A percentile compares a stretch with the other conserved stretches of the same genome.
These are phyloP conservation scores for Chlorella sorokiniana DNA, from an alignment of 139 green algal genomes.

Conservation along the genomic window DNA sequence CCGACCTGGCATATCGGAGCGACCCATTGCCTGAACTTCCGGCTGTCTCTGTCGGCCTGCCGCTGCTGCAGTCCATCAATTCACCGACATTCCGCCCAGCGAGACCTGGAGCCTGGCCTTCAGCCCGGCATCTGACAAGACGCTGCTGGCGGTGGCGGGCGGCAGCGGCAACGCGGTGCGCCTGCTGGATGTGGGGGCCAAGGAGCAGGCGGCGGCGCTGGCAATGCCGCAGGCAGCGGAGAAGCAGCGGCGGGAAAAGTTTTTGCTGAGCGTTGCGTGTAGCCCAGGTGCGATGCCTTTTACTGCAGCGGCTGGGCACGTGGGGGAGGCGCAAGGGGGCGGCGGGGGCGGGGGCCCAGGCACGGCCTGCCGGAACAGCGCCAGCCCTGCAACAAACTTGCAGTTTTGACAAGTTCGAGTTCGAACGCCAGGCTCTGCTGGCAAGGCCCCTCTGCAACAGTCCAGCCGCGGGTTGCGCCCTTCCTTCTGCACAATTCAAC, in stretches of 20 bases:
- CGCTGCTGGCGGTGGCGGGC: conserved; percentile 69
- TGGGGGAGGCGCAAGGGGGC: neutral
- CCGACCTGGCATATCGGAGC: too few relatives aligned
- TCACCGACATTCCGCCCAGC: conserved; percentile 77
- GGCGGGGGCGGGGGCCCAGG: too few relatives aligned
- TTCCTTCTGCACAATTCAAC: neutral
- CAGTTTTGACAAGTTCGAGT: too few relatives aligned
- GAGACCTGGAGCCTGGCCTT: conserved; percentile 88
- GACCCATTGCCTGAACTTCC: neutral
- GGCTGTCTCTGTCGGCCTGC: neutral
- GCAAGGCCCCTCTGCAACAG: too few relatives aligned
- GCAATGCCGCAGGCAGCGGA: conserved; percentile 40
- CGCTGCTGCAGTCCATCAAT: conserved; percentile 8
- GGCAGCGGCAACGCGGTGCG: conserved; percentile 67
- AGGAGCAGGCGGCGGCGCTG: conserved; percentile 39
- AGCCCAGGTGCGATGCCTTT: conserved; percentile 41
- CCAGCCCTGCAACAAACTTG: too few relatives aligned
- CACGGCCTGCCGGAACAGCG: too few relatives aligned
- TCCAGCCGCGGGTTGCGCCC: too few relatives aligned
- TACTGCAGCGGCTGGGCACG: neutral
- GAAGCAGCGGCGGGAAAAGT: conserved; percentile 61
- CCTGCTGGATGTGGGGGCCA: conserved; percentile 22
- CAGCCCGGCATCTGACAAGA: conserved; percentile 41
- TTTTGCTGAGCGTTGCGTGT: conserved; percentile 77
- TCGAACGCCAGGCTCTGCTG: too few relatives aligned